phyloP scores from a whole-genome alignment of 768 basidiomycete genomes.

The Lentinula sp. region DNA sequence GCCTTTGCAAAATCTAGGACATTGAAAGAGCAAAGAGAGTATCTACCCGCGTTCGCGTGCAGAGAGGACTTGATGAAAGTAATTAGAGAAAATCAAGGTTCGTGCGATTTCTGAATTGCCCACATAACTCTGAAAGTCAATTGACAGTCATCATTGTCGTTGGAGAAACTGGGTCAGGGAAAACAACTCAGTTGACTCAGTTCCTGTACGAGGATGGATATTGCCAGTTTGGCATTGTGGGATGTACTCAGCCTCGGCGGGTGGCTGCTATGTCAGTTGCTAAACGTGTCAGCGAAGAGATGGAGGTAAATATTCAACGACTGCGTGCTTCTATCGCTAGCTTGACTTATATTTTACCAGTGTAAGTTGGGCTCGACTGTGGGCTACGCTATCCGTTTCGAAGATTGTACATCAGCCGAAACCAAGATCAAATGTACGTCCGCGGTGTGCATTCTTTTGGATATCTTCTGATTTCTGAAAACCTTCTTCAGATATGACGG shows the following conservation, averaged over 20 bases:
- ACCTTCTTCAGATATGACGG: conserved; percentile 80
- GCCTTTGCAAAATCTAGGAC: conserved; percentile 77
- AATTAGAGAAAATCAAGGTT: conserved; percentile 94
- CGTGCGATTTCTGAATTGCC: conserved; percentile 6
- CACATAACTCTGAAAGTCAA: not conserved
- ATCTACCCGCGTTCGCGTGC: conserved; percentile 95
- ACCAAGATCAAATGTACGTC: conserved; percentile 94
- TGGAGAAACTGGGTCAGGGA: conserved; percentile 99
- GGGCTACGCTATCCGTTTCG: conserved; percentile 97
- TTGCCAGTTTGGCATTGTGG: conserved; percentile 81
- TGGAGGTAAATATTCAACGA: conserved; percentile 61
- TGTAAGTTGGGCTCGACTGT: conserved; percentile 88
- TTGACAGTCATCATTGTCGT: conserved; percentile 85
- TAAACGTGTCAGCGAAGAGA: conserved; percentile 99
- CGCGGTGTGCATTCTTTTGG: not conserved
- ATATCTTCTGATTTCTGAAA: not conserved
- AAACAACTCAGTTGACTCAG: conserved; percentile 94
- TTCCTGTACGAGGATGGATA: conserved; percentile 98
- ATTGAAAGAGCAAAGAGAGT: conserved; percentile 92
- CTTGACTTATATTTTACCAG: conserved; percentile 25
- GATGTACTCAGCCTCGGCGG: conserved; percentile 97
- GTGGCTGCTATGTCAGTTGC: conserved; percentile 99
- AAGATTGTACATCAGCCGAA: conserved; percentile 90
- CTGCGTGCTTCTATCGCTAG: not conserved
- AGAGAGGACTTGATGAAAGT: conserved; percentile 86